These are phyloP conservation scores for Chlorella sp. DNA, from an alignment of 139 green algal species.

Conservation along the genomic window DNA sequence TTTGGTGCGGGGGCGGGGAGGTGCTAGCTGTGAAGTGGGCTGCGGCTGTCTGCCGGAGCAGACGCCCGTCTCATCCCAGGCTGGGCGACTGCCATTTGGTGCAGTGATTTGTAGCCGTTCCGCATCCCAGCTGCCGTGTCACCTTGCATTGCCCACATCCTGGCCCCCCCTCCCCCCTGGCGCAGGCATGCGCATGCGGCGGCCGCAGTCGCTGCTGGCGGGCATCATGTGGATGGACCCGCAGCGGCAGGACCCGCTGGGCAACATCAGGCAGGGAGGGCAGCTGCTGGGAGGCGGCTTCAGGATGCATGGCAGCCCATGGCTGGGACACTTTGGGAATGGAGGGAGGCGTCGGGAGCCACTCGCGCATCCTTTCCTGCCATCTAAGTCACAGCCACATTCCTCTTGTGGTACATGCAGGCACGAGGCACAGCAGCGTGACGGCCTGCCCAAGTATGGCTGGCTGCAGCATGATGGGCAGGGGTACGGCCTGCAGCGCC, in stretches of 20 bases:
- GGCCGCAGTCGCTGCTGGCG: constrained; percentile 68
- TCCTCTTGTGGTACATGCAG: no score
- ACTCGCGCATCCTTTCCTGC: background rate
- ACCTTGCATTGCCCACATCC: background rate
- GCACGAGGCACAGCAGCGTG: constrained; percentile 70
- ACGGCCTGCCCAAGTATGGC: constrained; percentile 71
- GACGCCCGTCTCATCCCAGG: no score
- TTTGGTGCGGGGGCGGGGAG: constrained; percentile 63
- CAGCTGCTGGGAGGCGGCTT: background rate
- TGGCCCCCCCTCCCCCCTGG: no score
- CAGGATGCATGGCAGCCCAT: no score
- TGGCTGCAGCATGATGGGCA: constrained; percentile 89
- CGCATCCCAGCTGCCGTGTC: no score
- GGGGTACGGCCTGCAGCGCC: constrained; percentile 78
- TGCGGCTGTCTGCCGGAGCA: no score
- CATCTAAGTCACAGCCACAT: no score
- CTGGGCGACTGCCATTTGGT: no score
- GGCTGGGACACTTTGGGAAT: no score
- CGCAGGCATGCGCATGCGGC: constrained; percentile 75
- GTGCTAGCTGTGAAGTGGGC: background rate
- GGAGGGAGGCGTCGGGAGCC: background rate
- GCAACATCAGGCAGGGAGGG: background rate
- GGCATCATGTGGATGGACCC: constrained; percentile 91
- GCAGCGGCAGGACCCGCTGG: constrained; percentile 24
- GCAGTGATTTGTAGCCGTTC: no score